These are phyloP conservation scores for Cenchrus purpureus DNA, from an alignment of 176 grass and related monocot genomes.

Conservation along the genomic window DNA sequence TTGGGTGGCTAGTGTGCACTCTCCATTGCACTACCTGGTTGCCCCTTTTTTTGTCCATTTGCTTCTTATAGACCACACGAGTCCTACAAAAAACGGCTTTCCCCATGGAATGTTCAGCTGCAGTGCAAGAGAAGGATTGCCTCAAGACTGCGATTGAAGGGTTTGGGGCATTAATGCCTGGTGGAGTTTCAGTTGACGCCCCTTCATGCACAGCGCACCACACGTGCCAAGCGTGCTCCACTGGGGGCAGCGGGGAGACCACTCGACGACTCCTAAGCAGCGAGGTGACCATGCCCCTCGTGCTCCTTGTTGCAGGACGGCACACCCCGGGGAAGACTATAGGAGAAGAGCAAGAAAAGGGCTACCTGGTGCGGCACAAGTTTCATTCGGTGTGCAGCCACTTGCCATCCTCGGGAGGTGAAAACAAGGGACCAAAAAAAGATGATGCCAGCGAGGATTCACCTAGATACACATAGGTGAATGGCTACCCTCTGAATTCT, in stretches of 20 bases:
- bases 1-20: no score
- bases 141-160: neutral
- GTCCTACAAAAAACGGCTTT: conserved; percentile 17
- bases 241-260: neutral
- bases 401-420: neutral
- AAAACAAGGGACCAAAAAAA: neutral
- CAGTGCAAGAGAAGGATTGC: neutral
- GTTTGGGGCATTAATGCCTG: no score
- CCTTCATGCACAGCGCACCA: no score
- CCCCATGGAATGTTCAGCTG: neutral
- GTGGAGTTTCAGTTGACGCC: no score
- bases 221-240: neutral
- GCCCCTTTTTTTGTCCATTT: no score
- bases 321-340: neutral
- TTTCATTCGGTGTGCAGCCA: neutral
- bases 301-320: neutral
- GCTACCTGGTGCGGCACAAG: neutral
- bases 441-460: neutral
- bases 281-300: neutral
- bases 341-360: neutral
- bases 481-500: neutral
- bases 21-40: no score
- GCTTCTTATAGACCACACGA: neutral
- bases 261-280: no score
- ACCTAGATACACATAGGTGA: neutral